Base-by-base conservation (phyloP, 306 rosid species). In the Biancaea sappan region DNA sequence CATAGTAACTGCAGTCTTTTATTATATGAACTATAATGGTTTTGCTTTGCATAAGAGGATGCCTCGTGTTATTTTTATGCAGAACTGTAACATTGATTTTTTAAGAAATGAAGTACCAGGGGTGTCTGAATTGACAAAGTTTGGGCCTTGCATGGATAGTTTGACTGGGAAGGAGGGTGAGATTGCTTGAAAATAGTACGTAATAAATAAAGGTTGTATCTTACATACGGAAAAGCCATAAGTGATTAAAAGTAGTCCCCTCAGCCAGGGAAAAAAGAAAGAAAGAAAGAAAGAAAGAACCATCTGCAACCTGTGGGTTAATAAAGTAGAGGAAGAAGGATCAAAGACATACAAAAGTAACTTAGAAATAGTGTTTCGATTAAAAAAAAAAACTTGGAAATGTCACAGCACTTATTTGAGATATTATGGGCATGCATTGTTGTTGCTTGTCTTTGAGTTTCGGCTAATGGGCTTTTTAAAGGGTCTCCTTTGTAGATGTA, bases 251-350 rank as follows among this genome's bases (percentile, higher is more conserved):
- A 54, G 47, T 47, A 7, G 37, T 65, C 34, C 3, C 38, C 38
- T 8, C 38, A 5, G 4, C 51, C 31, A 35, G n/a, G n/a, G n/a
- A n/a, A n/a, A n/a, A n/a, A n/a, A n/a, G n/a, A n/a, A n/a, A n/a
- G n/a, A n/a, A n/a, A n/a, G n/a, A n/a, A n/a, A n/a, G n/a, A n/a
- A 29, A 34, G 56, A 34, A 32, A 2, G 37, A 34, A 34, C 37
- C 44, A 47, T 31, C 68, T 79, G 40, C 64, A 21, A n/a, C 47
- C 37, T 61, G 13, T 77, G 57, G 66, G 34, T 72, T 56, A 66
- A 24, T 72, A 37, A 63, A 79, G 57, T 72, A 12, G 67, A 28
- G 21, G 50, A 60, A 65, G 41, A 52, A 19, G 71, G 57, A 51
- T 19, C 13, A 37, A 61, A 26, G 26, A 19, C 46, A n/a, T 40